Evolutionary conservation across 2,329 filamentous ascomycete species (phyloP).

Genomic region (Exophiala calicioides): DNA sequence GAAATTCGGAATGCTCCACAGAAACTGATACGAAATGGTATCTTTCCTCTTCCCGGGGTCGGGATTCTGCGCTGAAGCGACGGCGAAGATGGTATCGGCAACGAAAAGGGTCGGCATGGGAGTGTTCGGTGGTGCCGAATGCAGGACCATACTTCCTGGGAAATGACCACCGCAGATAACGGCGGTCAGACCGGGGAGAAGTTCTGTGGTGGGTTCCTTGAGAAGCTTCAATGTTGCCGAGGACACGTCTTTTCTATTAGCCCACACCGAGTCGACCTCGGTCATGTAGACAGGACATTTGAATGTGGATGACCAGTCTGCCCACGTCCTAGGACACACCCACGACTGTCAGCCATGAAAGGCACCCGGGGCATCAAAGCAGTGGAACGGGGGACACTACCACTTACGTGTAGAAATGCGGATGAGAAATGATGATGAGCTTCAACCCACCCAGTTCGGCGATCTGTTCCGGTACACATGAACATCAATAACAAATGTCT

Average conservation of each 20-base stretch:
- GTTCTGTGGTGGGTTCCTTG: slow-evolving; percentile 21
- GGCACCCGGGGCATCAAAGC: background rate
- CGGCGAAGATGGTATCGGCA: slow-evolving; percentile 75
- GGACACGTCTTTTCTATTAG: slow-evolving; percentile 50
- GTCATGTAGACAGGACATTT: slow-evolving; percentile 69
- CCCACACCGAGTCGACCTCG: slow-evolving; percentile 66
- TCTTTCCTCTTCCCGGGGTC: slow-evolving; percentile 20
- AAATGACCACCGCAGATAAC: slow-evolving; percentile 80
- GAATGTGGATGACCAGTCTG: slow-evolving; percentile 72
- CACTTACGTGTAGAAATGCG: slow-evolving; percentile 70
- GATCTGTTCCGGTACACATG: too few relatives aligned
- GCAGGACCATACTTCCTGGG: slow-evolving; percentile 68
- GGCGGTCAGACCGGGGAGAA: slow-evolving; percentile 53
- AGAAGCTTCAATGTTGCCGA: slow-evolving; percentile 39
- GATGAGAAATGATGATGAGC: slow-evolving; percentile 76
- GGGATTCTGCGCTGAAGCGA: slow-evolving; percentile 69
- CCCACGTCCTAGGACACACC: slow-evolving; percentile 54
- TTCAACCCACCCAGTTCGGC: slow-evolving; percentile 63
- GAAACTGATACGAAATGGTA: slow-evolving; percentile 26
- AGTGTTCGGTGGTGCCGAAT: slow-evolving; percentile 39
- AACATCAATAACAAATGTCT: background rate
- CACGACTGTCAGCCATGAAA: background rate
- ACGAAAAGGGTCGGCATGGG: slow-evolving; percentile 66
- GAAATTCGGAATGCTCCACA: slow-evolving; percentile 34
- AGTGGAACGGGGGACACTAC: background rate